Conservation (phyloP, 2,329 filamentous ascomycete genomes). For the Ophiocordyceps sinensis region DNA sequence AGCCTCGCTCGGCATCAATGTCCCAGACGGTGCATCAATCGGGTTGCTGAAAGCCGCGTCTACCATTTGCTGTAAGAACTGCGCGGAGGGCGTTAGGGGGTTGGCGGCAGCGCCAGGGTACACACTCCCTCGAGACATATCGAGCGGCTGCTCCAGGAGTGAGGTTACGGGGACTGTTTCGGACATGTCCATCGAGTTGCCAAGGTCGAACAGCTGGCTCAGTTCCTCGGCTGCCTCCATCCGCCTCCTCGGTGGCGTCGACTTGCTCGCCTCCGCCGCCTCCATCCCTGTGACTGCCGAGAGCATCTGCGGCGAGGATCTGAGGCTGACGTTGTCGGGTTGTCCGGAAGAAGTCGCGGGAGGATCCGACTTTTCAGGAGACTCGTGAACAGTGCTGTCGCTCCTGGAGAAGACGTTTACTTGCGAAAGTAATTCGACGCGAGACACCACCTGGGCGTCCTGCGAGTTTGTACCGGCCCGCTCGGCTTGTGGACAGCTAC, state of each 20-base stretch:
- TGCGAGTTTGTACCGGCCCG: constrained; percentile 8
- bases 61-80: constrained; percentile 8
- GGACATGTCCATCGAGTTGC: constrained; percentile 1
- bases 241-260: neutral
- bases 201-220: constrained; percentile 5
- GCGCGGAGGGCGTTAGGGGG: constrained; percentile 8
- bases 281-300: constrained; percentile 1
- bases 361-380: neutral
- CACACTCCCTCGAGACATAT: neutral
- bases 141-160: neutral
- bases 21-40: constrained; percentile 5
- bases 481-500: neutral
- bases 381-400: constrained; percentile 2
- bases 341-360: neutral
- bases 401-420: constrained; percentile 5
- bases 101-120: constrained; percentile 1
- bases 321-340: neutral
- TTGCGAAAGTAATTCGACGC: constrained; percentile 4
- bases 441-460: constrained; percentile 12
- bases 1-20: constrained; percentile 8
- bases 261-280: neutral
- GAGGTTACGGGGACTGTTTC: neutral
- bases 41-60: constrained; percentile 7
- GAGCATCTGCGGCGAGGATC: neutral
- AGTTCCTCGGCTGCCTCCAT: constrained; percentile 6